Conservation (phyloP, 495 filamentous ascomycete genomes). For the Penicillium coffeae region DNA sequence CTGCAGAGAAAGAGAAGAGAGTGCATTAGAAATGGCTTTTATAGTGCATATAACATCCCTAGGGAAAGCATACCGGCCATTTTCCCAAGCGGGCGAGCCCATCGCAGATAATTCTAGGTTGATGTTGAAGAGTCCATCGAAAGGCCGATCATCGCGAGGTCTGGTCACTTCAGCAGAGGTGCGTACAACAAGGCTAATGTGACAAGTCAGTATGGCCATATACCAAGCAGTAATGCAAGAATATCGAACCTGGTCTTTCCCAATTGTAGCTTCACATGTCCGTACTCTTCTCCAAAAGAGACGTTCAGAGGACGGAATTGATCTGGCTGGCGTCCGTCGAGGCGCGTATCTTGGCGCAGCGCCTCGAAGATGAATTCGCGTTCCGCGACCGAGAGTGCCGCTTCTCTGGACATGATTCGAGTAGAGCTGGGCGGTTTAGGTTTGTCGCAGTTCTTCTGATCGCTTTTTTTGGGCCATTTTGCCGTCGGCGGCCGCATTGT, state of each 20-base stretch:
- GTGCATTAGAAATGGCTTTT: too few relatives aligned
- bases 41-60: too few relatives aligned
- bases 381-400: constrained; percentile 74
- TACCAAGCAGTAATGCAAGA: background rate
- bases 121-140: constrained; percentile 92
- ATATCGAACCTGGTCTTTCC: constrained; percentile 77
- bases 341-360: constrained; percentile 67
- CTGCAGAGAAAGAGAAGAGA: too few relatives aligned
- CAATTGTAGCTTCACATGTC: constrained; percentile 80
- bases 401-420: constrained; percentile 79
- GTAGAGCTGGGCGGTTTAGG: constrained; percentile 1
- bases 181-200: constrained; percentile 67
- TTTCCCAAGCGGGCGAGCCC: constrained; percentile 86
- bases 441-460: background rate
- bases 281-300: constrained; percentile 84
- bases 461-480: constrained; percentile 27
- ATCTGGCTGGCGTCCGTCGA: constrained; percentile 79
- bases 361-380: constrained; percentile 72
- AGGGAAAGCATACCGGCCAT: constrained; percentile 57
- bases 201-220: background rate
- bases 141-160: constrained; percentile 82
- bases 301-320: constrained; percentile 72
- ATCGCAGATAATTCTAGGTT: constrained; percentile 87
- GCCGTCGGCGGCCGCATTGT: constrained; percentile 24
- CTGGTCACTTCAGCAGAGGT: constrained; percentile 84